Conservation (phyloP, 164 flowering plant species). For the Dillenia suffruticosa region DNA sequence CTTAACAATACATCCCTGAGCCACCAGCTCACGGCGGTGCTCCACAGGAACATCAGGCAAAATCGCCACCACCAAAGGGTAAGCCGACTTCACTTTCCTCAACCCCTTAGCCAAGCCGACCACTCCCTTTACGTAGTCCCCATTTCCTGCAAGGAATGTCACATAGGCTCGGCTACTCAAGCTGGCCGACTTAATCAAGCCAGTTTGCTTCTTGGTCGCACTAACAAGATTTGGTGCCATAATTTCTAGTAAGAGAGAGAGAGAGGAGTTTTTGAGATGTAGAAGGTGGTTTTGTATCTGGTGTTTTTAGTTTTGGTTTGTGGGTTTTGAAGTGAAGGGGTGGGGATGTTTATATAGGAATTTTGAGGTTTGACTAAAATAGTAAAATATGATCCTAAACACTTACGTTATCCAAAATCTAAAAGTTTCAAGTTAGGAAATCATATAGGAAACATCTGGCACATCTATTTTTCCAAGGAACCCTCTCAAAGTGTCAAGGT, state of each 20-base stretch:
- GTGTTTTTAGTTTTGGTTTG: no score
- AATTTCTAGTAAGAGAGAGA: not conserved
- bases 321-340: no score
- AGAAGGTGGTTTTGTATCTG: no score
- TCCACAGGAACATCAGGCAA: slow-evolving; percentile 61
- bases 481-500: no score
- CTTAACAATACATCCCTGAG: slow-evolving; percentile 47
- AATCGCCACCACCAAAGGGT: slow-evolving; percentile 59
- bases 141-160: slow-evolving; percentile 56
- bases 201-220: not conserved
- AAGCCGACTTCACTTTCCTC: slow-evolving; percentile 37
- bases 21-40: slow-evolving; percentile 38
- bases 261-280: no score
- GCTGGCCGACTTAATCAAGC: slow-evolving; percentile 2
- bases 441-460: no score
- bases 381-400: no score
- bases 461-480: no score
- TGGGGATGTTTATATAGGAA: no score
- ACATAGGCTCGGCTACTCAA: slow-evolving; percentile 33
- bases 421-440: no score
- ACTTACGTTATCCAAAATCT: no score
- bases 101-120: slow-evolving; percentile 39
- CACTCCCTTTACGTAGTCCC: slow-evolving; percentile 38
- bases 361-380: no score
- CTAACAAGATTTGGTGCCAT: not conserved